Base-by-base conservation (phyloP, 2,329 filamentous ascomycete genomes). In the Ophiostoma pallidulum region DNA sequence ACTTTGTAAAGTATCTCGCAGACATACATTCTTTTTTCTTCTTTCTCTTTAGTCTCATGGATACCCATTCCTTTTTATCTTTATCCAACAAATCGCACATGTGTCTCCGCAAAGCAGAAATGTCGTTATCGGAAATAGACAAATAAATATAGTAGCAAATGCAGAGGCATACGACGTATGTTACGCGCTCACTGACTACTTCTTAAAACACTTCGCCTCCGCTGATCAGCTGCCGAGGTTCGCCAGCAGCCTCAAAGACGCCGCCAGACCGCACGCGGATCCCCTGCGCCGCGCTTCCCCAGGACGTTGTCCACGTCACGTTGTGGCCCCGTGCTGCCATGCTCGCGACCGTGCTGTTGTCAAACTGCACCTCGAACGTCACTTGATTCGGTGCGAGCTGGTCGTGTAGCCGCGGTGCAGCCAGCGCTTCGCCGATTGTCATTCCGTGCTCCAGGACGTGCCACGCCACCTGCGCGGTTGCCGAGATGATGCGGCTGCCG, bases 401-500 rank as follows among this genome's bases (percentile, higher is more conserved):
- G 58, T 95, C 87, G 58, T 96, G 89, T 20, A 95, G 62, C 1
- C 90, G 70, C 0, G 86, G 85, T 51, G 75, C 64, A 0, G 74
- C 76, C 1, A 95, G 65, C 0, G 87, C 83, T 41, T 85, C 70
- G 0, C 69, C 62, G 0, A 79, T 69, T 0, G 72, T 79, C 66
- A 87, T 67, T 4, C 65, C 65, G 31, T 76, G 74, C 55, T 94
- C 87, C 0, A 96, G 66, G 0, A 89, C 74, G 56, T 89, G 75
- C 59, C 86, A 80, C 4, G 89, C 68, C 48, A 81, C 83, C 63
- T 92, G 87, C n/a, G 89, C 74, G 0, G 84, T 91, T 0, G 86
- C 70, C 0, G 87, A 94, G 58, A 88, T 91, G 62, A 95, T 95
- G 4, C 86, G 74, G 36, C 82, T 87, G 0, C 90, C 90, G 1